Percentiles rank a stretch among this genome's conserved stretches.
Conservation (phyloP, 2,329 filamentous ascomycete genomes). For the Apiospora pterosperma region DNA sequence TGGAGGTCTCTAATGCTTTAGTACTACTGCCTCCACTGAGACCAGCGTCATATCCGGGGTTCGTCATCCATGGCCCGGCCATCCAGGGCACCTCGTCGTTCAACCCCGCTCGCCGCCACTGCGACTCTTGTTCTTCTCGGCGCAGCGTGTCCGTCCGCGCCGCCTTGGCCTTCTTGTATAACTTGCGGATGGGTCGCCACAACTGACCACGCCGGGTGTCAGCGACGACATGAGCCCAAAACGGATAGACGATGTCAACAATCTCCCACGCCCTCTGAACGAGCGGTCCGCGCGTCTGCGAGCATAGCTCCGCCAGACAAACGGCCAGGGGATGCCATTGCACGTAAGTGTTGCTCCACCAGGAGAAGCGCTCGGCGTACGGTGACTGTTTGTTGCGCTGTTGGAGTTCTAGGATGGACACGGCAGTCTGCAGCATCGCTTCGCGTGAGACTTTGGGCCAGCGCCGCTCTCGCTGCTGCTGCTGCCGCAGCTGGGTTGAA, state of each 20-base stretch:
- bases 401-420: constrained; percentile 42
- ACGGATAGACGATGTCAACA: constrained; percentile 41
- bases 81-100: background rate
- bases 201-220: constrained; percentile 47
- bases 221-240: constrained; percentile 42
- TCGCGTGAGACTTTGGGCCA: constrained; percentile 30
- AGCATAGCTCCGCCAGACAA: constrained; percentile 48
- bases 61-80: constrained; percentile 5
- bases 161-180: constrained; percentile 46
- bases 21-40: background rate
- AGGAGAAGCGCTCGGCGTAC: constrained; percentile 36
- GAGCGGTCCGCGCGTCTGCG: constrained; percentile 40
- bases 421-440: constrained; percentile 43
- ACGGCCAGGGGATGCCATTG: constrained; percentile 55
- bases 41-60: background rate
- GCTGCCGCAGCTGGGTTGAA: background rate
- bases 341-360: constrained; percentile 48
- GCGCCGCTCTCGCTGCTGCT: background rate
- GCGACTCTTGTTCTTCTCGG: background rate
- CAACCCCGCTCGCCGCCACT: constrained; percentile 8
- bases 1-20: background rate
- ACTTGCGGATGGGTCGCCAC: constrained; percentile 52
- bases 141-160: constrained; percentile 30
- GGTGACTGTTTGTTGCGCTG: constrained; percentile 28
- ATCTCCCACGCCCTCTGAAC: constrained; percentile 47